Conservation (phyloP, 106 monocot species). For the Narthecium ossifragum region DNA sequence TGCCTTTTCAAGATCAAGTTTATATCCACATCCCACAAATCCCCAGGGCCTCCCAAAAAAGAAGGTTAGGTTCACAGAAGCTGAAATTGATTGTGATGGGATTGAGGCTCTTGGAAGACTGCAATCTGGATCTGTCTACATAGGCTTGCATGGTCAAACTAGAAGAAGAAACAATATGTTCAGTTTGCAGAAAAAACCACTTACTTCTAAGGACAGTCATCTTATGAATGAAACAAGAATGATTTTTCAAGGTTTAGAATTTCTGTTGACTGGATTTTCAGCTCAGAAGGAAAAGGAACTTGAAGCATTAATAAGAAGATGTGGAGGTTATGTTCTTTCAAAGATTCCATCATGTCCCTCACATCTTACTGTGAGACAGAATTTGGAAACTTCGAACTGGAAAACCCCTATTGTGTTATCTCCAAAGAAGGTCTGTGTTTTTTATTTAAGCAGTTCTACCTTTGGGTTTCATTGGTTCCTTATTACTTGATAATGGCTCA, state of each 20-base stretch:
- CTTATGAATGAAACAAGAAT: slow-evolving; percentile 21
- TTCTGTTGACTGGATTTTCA: slow-evolving; percentile 78
- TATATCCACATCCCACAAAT: slow-evolving; percentile 7
- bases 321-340: slow-evolving; percentile 63
- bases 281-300: slow-evolving; percentile 51
- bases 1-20: slow-evolving; percentile 1
- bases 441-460: too few species aligned
- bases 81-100: slow-evolving; percentile 10
- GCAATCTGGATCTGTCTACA: slow-evolving; percentile 17
- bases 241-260: slow-evolving; percentile 64
- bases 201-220: too few species aligned
- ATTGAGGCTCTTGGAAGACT: slow-evolving; percentile 11
- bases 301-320: slow-evolving; percentile 42
- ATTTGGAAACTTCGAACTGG: slow-evolving; percentile 3
- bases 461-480: too few species aligned
- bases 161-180: too few species aligned
- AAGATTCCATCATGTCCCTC: slow-evolving; percentile 38
- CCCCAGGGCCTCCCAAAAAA: slow-evolving; percentile 17
- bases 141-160: too few species aligned
- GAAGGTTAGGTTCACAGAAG: slow-evolving; percentile 56
- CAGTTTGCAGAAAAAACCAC: too few species aligned
- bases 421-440: slow-evolving; percentile 54
- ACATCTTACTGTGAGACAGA: slow-evolving; percentile 19
- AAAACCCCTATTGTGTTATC: slow-evolving; percentile 53
- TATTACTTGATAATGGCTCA: too few species aligned